Conservation (phyloP, 176 grass and related monocot species). For the Alloteropsis semialata region DNA sequence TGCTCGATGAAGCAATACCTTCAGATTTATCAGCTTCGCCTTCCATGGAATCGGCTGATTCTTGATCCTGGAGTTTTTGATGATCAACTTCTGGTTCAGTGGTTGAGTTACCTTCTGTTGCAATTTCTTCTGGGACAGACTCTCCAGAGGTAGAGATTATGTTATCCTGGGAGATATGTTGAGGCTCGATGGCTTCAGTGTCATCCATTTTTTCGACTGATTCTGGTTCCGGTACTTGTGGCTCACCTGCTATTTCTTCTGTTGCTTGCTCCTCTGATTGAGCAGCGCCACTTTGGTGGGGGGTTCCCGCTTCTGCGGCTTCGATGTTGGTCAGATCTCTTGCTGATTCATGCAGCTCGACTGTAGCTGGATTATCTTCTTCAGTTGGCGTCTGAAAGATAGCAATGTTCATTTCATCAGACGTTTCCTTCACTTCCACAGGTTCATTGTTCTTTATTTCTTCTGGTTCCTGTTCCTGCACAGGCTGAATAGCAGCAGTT, state of each 20-base stretch:
- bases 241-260: conserved; percentile 29
- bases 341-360: conserved; percentile 14
- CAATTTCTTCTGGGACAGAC: conserved; percentile 22
- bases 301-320: conserved; percentile 5
- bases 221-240: conserved; percentile 7
- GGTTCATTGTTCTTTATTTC: not conserved
- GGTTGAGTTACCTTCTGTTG: not conserved
- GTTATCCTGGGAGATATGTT: not conserved
- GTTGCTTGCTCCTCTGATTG: conserved; percentile 9
- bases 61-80: conserved; percentile 24
- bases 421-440: not conserved
- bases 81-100: not conserved
- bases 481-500: conserved; percentile 20
- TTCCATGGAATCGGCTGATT: conserved; percentile 26
- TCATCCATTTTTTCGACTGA: conserved; percentile 12
- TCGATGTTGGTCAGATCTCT: conserved; percentile 11
- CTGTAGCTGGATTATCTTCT: conserved; percentile 13
- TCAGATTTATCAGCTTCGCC: conserved; percentile 21
- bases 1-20: conserved; percentile 9
- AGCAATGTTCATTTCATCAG: not conserved
- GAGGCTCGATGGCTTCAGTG: not conserved
- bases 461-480: conserved; percentile 18
- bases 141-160: conserved; percentile 12
- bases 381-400: not conserved
- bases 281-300: not conserved